Evolutionary conservation across 1,284 basidiomycete genomes (phyloP).

Genomic region (Irpex lacteus): DNA sequence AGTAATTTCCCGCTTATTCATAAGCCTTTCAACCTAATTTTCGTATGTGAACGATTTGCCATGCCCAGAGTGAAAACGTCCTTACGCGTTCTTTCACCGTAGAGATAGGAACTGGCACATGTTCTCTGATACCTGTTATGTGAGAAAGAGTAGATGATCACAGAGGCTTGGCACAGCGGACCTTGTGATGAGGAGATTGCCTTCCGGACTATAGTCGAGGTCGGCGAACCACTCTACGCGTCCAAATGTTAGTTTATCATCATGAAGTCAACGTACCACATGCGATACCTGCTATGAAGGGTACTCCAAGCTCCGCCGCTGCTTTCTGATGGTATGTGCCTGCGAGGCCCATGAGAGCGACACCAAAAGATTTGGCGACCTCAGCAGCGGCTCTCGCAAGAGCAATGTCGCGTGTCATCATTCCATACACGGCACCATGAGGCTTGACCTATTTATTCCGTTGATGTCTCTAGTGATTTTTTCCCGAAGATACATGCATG

Average conservation of each 20-base stretch:
- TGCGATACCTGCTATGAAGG: conserved; percentile 54
- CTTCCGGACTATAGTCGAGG: conserved; percentile 52
- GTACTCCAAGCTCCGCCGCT: conserved; percentile 46
- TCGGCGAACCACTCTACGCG: conserved; percentile 60
- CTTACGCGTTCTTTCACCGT: conserved; percentile 44
- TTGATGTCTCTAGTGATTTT: not conserved
- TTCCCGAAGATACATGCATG: not conserved
- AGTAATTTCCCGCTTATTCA: conserved; percentile 42
- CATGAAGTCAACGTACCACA: not conserved
- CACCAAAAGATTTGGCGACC: conserved; percentile 47
- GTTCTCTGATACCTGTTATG: conserved; percentile 36
- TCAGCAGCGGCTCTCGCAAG: conserved; percentile 50
- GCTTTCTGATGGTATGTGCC: conserved; percentile 58
- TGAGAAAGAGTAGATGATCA: not conserved
- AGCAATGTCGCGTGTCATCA: conserved; percentile 47
- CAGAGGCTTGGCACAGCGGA: conserved; percentile 20
- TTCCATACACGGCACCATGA: conserved; percentile 57
- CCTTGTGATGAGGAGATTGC: conserved; percentile 57
- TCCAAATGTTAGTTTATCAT: not conserved
- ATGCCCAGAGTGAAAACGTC: not conserved
- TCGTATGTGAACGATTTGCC: not conserved
- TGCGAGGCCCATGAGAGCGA: conserved; percentile 58
- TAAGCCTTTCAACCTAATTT: conserved; percentile 42
- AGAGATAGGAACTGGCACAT: conserved; percentile 43
- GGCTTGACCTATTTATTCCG: conserved; percentile 39